Conservation (phyloP, 1,284 basidiomycete genomes). For the Irpex lacteus region DNA sequence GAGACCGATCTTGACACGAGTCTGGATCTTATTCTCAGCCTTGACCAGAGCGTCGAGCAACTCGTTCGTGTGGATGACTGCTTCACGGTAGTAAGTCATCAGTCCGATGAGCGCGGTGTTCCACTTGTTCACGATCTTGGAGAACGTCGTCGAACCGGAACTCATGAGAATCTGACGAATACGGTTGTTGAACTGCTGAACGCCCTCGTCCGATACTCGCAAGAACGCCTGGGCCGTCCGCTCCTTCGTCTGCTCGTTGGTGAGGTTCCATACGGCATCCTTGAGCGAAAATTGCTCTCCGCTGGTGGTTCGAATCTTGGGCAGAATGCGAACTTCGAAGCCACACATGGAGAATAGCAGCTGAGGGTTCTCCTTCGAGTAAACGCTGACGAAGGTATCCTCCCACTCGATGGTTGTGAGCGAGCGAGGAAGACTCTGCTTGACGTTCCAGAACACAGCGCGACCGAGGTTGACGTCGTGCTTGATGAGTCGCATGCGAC, state of each 20-base stretch:
- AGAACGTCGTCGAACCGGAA: slow-evolving; percentile 97
- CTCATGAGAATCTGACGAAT: slow-evolving; percentile 98
- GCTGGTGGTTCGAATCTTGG: slow-evolving; percentile 92
- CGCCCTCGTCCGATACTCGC: slow-evolving; percentile 94
- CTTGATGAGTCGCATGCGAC: slow-evolving; percentile 98
- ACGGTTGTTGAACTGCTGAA: slow-evolving; percentile 95
- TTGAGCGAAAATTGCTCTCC: slow-evolving; percentile 96
- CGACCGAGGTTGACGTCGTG: slow-evolving; percentile 98
- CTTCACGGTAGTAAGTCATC: slow-evolving; percentile 99
- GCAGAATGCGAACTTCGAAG: slow-evolving; percentile 96
- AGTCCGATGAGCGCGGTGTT: slow-evolving; percentile 93
- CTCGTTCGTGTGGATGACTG: slow-evolving; percentile 98
- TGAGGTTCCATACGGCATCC: slow-evolving; percentile 97
- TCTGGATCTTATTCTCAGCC: slow-evolving; percentile 98
- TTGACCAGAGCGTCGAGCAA: slow-evolving; percentile 93
- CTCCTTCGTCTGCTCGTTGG: slow-evolving; percentile 95
- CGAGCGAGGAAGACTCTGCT: slow-evolving; percentile 94
- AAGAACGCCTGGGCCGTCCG: slow-evolving; percentile 97
- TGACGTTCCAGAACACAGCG: slow-evolving; percentile 99
- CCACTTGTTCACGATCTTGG: slow-evolving; percentile 99
- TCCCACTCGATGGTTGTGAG: slow-evolving; percentile 99
- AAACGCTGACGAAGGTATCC: slow-evolving; percentile 94
- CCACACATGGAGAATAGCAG: slow-evolving; percentile 98
- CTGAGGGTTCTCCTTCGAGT: slow-evolving; percentile 97
- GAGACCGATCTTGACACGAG: slow-evolving; percentile 97